Evolutionary conservation across 495 filamentous ascomycete genomes (phyloP), one percentile per base, ranked within the genome.

Genomic region (Hypoxylon rickii): DNA sequence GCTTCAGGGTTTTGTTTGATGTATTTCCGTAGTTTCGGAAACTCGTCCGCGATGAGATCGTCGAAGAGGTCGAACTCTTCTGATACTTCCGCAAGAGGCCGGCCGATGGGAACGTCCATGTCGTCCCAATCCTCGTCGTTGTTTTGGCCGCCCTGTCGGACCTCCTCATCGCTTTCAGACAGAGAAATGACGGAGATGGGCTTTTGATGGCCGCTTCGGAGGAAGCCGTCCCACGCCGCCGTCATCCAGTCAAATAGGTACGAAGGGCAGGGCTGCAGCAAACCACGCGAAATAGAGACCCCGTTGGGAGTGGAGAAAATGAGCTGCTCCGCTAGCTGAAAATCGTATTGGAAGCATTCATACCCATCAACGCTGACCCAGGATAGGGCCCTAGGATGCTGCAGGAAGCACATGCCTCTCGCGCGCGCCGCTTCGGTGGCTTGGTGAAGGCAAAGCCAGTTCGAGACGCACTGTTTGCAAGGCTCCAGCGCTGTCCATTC

Each of bases 91-190:
- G 32, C 1, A 15, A 15, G 19, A 8, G 51, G 21, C 2, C 12
- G 26, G 12, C 24, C 10, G 24, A 29, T 29, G 18, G 51, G 58
- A 5, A 55, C 31, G 8, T 47, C 58, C 1, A 55, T 2, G 21
- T 52, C 55, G 19, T 66, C 64, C 60, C 60, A 66, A 12, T 52
- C 63, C 8, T 41, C 58, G 19, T 58, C 46, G 11, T 40, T 38
- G 4, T 51, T 42, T 0, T 21, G 16, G 7, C 18, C 5, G 3
- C 29, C n/a, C n/a, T n/a, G n/a, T n/a, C n/a, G n/a, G n/a, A n/a
- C 26, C 10, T 38, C 44, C 6, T 16, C 2, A 5, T n/a, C n/a
- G n/a, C n/a, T n/a, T n/a, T 60, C 44, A 2, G 44, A 20, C 0
- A 50, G 22, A 16, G 44, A 1, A 11, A 10, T 45, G n/a, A 61